A percentile compares a stretch with the other conserved stretches of the same genome.
Evolutionary conservation across 2,329 filamentous ascomycete genomes (phyloP).

Genomic region (Ophiocordyceps unilateralis): DNA sequence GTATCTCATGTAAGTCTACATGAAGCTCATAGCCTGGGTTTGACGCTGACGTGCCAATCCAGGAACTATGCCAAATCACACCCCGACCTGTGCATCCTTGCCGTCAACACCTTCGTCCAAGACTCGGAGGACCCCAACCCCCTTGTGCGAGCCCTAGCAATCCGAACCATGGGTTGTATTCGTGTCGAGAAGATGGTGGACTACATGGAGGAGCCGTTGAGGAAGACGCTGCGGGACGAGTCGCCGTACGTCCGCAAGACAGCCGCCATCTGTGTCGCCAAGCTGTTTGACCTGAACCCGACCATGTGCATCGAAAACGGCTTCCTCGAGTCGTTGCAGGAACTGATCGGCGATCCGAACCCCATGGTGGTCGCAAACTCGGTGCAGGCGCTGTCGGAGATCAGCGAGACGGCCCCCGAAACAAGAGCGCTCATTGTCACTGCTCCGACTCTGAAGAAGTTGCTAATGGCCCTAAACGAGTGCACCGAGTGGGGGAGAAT

Average conservation of each 20-base stretch:
- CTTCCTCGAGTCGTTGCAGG: slow-evolving; percentile 80
- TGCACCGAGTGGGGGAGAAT: slow-evolving; percentile 98
- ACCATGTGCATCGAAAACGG: slow-evolving; percentile 79
- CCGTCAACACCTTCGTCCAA: slow-evolving; percentile 97
- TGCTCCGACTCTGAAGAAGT: slow-evolving; percentile 73
- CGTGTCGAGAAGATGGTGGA: slow-evolving; percentile 93
- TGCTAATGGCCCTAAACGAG: slow-evolving; percentile 90
- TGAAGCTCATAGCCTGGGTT: background rate
- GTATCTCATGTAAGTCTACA: slow-evolving; percentile 68
- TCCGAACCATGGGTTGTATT: slow-evolving; percentile 94
- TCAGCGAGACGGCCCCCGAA: slow-evolving; percentile 77
- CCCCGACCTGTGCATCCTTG: slow-evolving; percentile 93
- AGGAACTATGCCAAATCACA: slow-evolving; percentile 99
- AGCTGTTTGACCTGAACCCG: slow-evolving; percentile 96
- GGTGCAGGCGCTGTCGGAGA: slow-evolving; percentile 82
- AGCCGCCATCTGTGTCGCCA: slow-evolving; percentile 88
- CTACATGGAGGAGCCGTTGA: slow-evolving; percentile 70
- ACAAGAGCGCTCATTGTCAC: slow-evolving; percentile 76
- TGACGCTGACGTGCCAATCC: slow-evolving; percentile 1
- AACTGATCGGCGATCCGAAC: slow-evolving; percentile 84
- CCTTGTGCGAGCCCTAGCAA: slow-evolving; percentile 73
- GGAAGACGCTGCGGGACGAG: slow-evolving; percentile 63
- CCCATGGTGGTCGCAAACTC: slow-evolving; percentile 94
- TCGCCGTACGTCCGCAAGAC: slow-evolving; percentile 98
- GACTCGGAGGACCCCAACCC: slow-evolving; percentile 92